Conservation (phyloP, 192 early-diverging fungal genomes). For the Coemansia aciculifera region DNA sequence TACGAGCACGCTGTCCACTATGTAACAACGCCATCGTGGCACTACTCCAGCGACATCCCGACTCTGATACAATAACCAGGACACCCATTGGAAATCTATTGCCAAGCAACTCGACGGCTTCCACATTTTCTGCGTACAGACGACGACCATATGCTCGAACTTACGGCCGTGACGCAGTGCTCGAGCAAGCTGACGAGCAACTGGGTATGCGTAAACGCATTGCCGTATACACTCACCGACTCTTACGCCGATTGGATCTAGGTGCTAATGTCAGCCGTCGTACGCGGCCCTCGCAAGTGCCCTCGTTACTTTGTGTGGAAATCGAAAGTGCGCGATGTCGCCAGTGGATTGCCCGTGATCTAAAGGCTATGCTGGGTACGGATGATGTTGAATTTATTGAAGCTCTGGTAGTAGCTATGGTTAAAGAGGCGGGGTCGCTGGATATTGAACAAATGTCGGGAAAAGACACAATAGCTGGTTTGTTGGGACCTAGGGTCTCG, state of each 20-base stretch:
- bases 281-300: slow-evolving; percentile 1
- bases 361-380: slow-evolving; percentile 19
- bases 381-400: slow-evolving; percentile 19
- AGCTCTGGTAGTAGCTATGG: slow-evolving; percentile 15
- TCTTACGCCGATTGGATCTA: slow-evolving; percentile 9
- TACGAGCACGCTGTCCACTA: slow-evolving; percentile 43
- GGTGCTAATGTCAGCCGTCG: not conserved
- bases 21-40: slow-evolving; percentile 37
- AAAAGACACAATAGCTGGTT: not conserved
- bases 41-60: slow-evolving; percentile 17
- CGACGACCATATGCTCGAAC: not conserved
- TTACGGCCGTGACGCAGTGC: slow-evolving; percentile 17
- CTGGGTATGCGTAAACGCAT: slow-evolving; percentile 38
- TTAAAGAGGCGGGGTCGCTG: slow-evolving; percentile 7
- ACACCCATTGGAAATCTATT: not conserved
- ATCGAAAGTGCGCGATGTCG: slow-evolving; percentile 14
- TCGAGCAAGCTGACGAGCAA: not conserved
- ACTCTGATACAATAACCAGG: slow-evolving; percentile 1
- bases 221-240: slow-evolving; percentile 23
- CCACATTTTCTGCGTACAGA: not conserved
- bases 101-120: not conserved
- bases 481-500: slow-evolving; percentile 13
- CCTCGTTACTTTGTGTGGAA: not conserved
- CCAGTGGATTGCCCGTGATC: slow-evolving; percentile 36
- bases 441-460: not conserved